Evolutionary conservation across 139 green algal genomes (phyloP), one percentile per base, ranked within the genome.

Genomic region (Chlorella sp.): DNA sequence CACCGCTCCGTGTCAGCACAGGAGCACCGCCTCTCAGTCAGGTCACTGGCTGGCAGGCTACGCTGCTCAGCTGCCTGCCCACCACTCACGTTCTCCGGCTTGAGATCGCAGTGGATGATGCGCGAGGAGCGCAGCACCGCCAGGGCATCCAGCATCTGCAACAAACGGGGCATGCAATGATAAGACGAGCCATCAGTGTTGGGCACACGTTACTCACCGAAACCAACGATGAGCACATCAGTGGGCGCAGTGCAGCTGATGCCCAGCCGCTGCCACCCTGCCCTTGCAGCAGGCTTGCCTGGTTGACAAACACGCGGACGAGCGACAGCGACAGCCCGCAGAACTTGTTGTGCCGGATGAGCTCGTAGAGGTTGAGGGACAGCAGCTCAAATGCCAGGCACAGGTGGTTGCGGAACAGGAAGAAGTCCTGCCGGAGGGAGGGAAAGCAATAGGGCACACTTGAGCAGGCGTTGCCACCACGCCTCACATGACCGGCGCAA

Each of bases 41-140:
- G n/a, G n/a, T n/a, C n/a, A n/a, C n/a, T n/a, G n/a, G n/a, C n/a
- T n/a, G n/a, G n/a, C n/a, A n/a, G n/a, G n/a, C n/a, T n/a, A n/a
- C n/a, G n/a, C n/a, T n/a, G n/a, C n/a, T n/a, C n/a, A n/a, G n/a
- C n/a, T n/a, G n/a, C n/a, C n/a, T n/a, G n/a, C n/a, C n/a, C n/a
- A n/a, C n/a, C n/a, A n/a, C 51, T 60, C 51, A 60, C 96, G 90
- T 99, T 99, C 90, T 99, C 97, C 0, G 97, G 97, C 92, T 99
- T 99, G 2, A 99, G 89, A 89, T 99, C 97, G 87, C 97, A 99
- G 92, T 99, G 97, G 48, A 99, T 97, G 89, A 99, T 96, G 80
- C 84, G 82, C 3, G 94, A 93, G 14, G 96, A 92, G 24, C 92
- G 88, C 84, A 99, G 88, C 51, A 98, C 91, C 13, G 80, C 83